Percentiles rank a stretch among this genome's conserved stretches.
These are phyloP conservation scores for Protea cynaroides DNA, from an alignment of 164 flowering plant genomes.

Conservation along the genomic window DNA sequence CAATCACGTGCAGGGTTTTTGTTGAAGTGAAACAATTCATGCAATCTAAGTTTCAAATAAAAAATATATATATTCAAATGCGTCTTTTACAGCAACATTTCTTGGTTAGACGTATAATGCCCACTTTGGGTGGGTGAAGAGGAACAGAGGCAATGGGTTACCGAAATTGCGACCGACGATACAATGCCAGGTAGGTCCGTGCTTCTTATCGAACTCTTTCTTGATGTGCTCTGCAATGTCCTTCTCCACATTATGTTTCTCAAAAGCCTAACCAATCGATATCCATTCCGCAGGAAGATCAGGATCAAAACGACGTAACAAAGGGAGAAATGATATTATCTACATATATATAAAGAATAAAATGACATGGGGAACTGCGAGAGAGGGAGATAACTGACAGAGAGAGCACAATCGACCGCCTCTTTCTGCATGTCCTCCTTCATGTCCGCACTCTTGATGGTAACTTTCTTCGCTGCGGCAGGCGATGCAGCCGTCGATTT, in stretches of 20 bases:
- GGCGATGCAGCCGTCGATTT: conserved; percentile 13
- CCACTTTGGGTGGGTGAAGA: no score
- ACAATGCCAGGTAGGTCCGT: conserved; percentile 99
- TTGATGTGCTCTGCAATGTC: conserved; percentile 92
- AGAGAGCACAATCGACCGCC: conserved; percentile 75
- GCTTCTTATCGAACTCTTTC: conserved; percentile 93
- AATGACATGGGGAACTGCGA: background rate
- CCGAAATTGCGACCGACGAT: conserved; percentile 98
- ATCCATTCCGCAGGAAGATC: background rate
- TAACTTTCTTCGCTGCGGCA: conserved; percentile 39
- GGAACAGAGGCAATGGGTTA: conserved; percentile 21
- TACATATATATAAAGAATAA: background rate
- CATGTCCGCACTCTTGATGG: conserved; percentile 95
- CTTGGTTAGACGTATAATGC: no score
- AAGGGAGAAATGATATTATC: no score
- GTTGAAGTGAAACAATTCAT: no score
- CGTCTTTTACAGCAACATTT: no score
- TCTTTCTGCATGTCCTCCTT: conserved; percentile 85
- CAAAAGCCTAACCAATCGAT: conserved; percentile 59
- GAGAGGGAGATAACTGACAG: conserved; percentile 27
- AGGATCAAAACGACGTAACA: background rate
- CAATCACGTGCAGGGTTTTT: no score
- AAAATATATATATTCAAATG: no score
- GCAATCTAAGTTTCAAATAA: no score
- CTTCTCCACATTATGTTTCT: conserved; percentile 84